These are phyloP conservation scores for Podila verticillata DNA, from an alignment of 192 early-diverging fungal species.

Conservation along the genomic window DNA sequence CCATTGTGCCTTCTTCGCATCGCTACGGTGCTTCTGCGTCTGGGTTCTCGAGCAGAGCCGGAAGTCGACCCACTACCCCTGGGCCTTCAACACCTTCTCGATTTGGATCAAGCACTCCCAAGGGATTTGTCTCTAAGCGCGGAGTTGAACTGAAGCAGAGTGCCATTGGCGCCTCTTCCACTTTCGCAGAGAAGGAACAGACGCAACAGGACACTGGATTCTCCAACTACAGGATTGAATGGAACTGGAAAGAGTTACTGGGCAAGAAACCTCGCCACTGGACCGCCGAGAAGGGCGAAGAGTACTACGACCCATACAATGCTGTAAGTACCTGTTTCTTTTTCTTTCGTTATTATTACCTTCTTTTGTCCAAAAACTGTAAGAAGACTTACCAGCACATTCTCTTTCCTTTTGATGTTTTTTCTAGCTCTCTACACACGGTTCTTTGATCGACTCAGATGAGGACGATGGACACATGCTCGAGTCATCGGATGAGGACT, in stretches of 20 bases:
- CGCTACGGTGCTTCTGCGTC: conserved; percentile 26
- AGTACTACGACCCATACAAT: conserved; percentile 47
- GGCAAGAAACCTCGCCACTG: conserved; percentile 50
- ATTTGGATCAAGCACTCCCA: conserved; percentile 41
- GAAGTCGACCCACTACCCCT: conserved; percentile 43
- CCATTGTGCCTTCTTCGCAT: conserved; percentile 5
- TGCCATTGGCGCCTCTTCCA: neutral
- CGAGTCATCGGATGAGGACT: conserved; percentile 34
- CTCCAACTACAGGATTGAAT: conserved; percentile 48
- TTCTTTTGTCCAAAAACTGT: neutral
- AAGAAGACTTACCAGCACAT: neutral
- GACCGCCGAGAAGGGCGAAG: conserved; percentile 41
- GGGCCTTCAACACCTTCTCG: conserved; percentile 36
- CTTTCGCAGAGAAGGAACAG: conserved; percentile 2
- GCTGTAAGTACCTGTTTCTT: conserved; percentile 27
- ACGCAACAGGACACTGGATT: conserved; percentile 24
- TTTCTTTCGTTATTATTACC: neutral
- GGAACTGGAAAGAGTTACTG: conserved; percentile 50
- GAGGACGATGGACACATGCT: conserved; percentile 31
- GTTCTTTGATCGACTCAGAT: conserved; percentile 33
- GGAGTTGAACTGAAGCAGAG: conserved; percentile 17
- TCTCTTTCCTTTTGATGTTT: neutral
- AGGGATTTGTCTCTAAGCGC: conserved; percentile 14
- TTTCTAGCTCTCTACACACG: conserved; percentile 39
- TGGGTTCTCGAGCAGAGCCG: conserved; percentile 38